These are phyloP conservation scores for Yamadazyma dushanensis DNA, from an alignment of 1,139 yeast species.

Conservation along the genomic window DNA sequence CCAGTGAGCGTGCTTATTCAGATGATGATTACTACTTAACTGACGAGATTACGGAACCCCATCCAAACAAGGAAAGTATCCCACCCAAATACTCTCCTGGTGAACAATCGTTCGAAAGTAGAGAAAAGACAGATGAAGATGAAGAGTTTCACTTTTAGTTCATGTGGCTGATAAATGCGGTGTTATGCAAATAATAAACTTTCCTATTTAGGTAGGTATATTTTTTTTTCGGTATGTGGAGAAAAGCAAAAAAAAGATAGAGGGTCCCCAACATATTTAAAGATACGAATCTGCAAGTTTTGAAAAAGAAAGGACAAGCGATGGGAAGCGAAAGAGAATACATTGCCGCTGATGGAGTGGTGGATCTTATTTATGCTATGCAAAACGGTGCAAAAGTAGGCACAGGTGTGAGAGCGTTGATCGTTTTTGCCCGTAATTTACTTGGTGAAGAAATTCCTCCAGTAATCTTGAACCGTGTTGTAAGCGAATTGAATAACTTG, in stretches of 20 bases:
- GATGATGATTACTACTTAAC: conserved; percentile 7
- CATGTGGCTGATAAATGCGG: too few relatives aligned
- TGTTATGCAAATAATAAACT: too few relatives aligned
- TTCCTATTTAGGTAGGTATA: too few relatives aligned
- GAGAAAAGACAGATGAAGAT: conserved; percentile 4
- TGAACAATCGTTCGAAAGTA: not conserved
- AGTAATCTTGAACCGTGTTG: conserved; percentile 33
- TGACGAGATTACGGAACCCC: not conserved
- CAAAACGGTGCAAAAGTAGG: conserved; percentile 18
- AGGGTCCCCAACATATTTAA: too few relatives aligned
- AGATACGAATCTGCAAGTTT: too few relatives aligned
- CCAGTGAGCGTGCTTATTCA: conserved; percentile 17
- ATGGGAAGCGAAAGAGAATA: conserved; percentile 8
- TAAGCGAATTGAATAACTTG: conserved; percentile 46
- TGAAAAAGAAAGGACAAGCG: too few relatives aligned
- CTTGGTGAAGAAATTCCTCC: conserved; percentile 32
- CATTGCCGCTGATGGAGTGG: conserved; percentile 15
- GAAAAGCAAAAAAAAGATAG: not conserved
- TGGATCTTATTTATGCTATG: conserved; percentile 10
- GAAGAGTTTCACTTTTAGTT: conserved; percentile 16
- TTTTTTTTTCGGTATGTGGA: too few relatives aligned
- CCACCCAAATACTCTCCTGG: conserved; percentile 3
- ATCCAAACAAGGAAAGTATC: not conserved
- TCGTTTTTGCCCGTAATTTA: conserved; percentile 10
- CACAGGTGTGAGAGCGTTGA: conserved; percentile 13